phyloP scores from a whole-genome alignment of 2,329 filamentous ascomycete species.

The Diaporthe citri region DNA sequence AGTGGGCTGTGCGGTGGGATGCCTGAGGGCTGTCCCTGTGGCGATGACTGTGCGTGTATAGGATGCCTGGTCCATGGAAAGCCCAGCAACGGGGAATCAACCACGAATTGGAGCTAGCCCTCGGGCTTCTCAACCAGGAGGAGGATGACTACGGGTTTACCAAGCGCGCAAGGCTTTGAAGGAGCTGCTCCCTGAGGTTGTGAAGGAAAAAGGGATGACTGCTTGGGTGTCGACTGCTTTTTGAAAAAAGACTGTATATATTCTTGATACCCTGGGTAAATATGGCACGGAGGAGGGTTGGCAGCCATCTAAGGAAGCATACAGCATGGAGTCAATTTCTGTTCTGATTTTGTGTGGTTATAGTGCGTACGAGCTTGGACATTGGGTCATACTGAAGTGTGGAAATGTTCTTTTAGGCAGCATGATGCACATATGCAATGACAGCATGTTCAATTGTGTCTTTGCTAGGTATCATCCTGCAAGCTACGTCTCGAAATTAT shows the following conservation, averaged over 20 bases:
- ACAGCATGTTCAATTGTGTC: not conserved
- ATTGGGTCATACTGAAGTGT: not conserved
- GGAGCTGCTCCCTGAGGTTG: too few species aligned
- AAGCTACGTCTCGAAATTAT: not conserved
- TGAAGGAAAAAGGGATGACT: too few species aligned
- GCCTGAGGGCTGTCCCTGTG: conserved; percentile 62
- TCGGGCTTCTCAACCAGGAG: not conserved
- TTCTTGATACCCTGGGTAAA: conserved; percentile 39
- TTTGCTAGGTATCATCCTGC: not conserved
- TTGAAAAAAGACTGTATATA: conserved; percentile 17
- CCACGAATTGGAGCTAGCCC: conserved; percentile 15
- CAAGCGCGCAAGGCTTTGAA: not conserved
- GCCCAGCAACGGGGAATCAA: not conserved
- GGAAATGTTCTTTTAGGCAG: not conserved
- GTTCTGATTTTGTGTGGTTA: not conserved
- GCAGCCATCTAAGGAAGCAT: conserved; percentile 16
- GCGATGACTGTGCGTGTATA: conserved; percentile 70
- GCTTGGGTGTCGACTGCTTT: not conserved
- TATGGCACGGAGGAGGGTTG: conserved; percentile 21
- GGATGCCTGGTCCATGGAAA: conserved; percentile 67
- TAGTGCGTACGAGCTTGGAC: not conserved
- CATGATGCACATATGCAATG: not conserved
- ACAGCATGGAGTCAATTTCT: conserved; percentile 9
- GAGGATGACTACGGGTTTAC: not conserved
- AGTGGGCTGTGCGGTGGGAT: conserved; percentile 37